A percentile compares a stretch with the other conserved stretches of the same genome.
Conservation (phyloP, 2,329 filamentous ascomycete genomes). For the Colletotrichum sp. region DNA sequence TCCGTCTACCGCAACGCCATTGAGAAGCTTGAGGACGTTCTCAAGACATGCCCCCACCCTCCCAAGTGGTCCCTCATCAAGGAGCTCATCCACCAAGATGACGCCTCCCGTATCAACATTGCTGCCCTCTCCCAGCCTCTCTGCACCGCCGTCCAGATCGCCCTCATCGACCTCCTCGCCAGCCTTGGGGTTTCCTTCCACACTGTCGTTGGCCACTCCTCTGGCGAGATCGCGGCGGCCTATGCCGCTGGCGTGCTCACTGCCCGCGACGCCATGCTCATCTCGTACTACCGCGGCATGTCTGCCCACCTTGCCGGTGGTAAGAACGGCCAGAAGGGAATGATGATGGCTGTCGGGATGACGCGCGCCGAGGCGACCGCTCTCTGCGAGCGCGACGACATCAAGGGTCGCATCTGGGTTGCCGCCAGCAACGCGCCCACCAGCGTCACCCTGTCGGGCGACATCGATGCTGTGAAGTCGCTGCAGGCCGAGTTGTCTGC, state of each 20-base stretch:
- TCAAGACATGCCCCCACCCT: not conserved
- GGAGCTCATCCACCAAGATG: slow-evolving; percentile 20
- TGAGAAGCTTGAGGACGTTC: slow-evolving; percentile 19
- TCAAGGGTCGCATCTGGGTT: slow-evolving; percentile 24
- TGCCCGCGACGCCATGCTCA: slow-evolving; percentile 21
- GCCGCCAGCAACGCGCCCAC: slow-evolving; percentile 29
- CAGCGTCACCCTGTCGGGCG: slow-evolving; percentile 38
- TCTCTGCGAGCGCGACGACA: slow-evolving; percentile 20
- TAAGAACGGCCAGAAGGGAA: slow-evolving; percentile 16
- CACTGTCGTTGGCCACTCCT: slow-evolving; percentile 26
- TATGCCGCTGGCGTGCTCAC: slow-evolving; percentile 32
- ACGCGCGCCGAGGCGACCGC: slow-evolving; percentile 11
- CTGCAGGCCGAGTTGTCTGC: slow-evolving; percentile 24
- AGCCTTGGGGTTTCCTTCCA: slow-evolving; percentile 17
- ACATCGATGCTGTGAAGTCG: slow-evolving; percentile 25
- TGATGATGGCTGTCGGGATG: slow-evolving; percentile 27
- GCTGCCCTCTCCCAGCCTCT: slow-evolving; percentile 23
- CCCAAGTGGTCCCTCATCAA: slow-evolving; percentile 18
- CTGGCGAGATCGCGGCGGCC: slow-evolving; percentile 37
- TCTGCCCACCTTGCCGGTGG: slow-evolving; percentile 18
- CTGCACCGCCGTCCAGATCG: slow-evolving; percentile 26
- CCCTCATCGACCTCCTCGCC: slow-evolving; percentile 22
- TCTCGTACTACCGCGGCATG: slow-evolving; percentile 26
- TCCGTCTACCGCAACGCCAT: slow-evolving; percentile 16
- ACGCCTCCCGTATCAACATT: slow-evolving; percentile 21